Percentiles rank a stretch among this genome's conserved stretches.
Evolutionary conservation across 352 stramenopile species (phyloP).

Genomic region (Phytopythium kandeliae): DNA sequence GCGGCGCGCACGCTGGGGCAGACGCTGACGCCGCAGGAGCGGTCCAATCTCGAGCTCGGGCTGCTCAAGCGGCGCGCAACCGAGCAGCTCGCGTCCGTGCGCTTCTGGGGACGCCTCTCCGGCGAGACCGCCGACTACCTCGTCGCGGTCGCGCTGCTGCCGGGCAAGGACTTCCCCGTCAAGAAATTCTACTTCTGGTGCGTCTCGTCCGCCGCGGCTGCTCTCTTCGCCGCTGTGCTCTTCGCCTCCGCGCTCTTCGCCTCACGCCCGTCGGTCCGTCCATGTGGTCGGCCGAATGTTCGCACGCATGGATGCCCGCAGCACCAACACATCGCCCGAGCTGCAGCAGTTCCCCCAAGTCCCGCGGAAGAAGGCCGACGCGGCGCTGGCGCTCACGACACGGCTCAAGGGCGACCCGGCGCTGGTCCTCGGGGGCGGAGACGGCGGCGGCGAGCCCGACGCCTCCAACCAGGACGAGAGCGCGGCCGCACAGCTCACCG

Average conservation of each 20-base stretch:
- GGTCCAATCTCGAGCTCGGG: slow-evolving; percentile 70
- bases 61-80: slow-evolving; percentile 63
- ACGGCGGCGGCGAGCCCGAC: slow-evolving; percentile 6
- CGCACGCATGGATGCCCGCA: slow-evolving; percentile 16
- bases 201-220: neutral
- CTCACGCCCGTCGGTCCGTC: neutral
- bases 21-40: slow-evolving; percentile 67
- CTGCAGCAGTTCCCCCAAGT: slow-evolving; percentile 77
- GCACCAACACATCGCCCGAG: slow-evolving; percentile 69
- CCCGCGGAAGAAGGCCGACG: slow-evolving; percentile 47
- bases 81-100: slow-evolving; percentile 53
- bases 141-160: slow-evolving; percentile 48
- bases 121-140: slow-evolving; percentile 70
- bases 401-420: slow-evolving; percentile 65
- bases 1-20: slow-evolving; percentile 61
- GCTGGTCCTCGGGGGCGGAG: slow-evolving; percentile 39
- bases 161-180: slow-evolving; percentile 58
- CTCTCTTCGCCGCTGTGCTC: neutral
- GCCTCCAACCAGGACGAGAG: slow-evolving; percentile 8
- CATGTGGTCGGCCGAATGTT: no score
- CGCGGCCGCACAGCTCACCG: slow-evolving; percentile 28
- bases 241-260: no score
- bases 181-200: slow-evolving; percentile 88
- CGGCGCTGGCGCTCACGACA: slow-evolving; percentile 34
- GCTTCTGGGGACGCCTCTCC: slow-evolving; percentile 64